Evolutionary conservation across 768 basidiomycete genomes (phyloP), one percentile per base, ranked within the genome.

Genomic region (Rhodotorula diobovata): DNA sequence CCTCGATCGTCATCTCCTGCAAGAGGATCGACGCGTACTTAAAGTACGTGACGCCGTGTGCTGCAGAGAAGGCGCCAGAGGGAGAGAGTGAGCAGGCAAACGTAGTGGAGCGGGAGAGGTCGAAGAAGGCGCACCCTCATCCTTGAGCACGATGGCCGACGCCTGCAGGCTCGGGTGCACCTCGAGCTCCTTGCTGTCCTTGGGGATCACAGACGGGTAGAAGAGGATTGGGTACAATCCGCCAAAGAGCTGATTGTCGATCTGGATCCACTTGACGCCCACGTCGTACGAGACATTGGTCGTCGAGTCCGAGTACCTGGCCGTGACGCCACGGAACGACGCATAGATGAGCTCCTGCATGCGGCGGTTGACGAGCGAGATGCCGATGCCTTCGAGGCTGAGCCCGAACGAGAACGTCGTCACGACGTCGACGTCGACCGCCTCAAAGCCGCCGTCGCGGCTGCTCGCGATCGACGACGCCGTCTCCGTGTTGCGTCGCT

Each of bases 161-260:
- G 85, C 87, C 79, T 98, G 93, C 34, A 97, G 84, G 7, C 92
- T 92, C 11, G 96, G 95, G 63, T 91, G 86, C 6, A 90, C 87
- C 34, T 89, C 90, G 32, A 90, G 86, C 61, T 87, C 87, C 66
- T 85, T 87, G 0, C 86, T 85, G 71, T 91, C 87, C 77, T 87
- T 89, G 55, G 88, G 84, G 43, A 97, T 85, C 0, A 93, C 90
- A 14, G 92, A 93, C 0, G 96, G 95, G 78, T 98, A 95, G 55
- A 98, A 83, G 66, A 98, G 87, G 66, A 98, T 93, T 4, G 96
- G 93, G 83, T 88, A 99, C 21, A 94, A 79, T 28, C 93, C 94
- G 68, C 98, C 96, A 70, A 98, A 95, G 21, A 99, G 85, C 79
- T 99, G 96, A 78, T 98, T 99, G 82, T 99, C 96, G 69, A 98